Conservation (phyloP, 768 basidiomycete species). For the Boletales sp. region DNA sequence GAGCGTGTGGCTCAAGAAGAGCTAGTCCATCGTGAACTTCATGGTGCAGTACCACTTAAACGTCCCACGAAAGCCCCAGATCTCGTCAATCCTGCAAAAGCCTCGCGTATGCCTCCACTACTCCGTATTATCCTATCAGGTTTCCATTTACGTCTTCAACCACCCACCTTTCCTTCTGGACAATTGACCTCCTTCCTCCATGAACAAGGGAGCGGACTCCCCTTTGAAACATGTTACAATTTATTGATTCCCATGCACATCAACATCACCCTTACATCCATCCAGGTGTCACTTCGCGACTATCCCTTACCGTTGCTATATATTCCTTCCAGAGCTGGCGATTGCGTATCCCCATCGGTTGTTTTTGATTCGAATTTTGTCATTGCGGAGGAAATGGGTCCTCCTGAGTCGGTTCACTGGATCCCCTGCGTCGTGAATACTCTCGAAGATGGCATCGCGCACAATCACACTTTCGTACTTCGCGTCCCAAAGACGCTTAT, state of each 20-base stretch:
- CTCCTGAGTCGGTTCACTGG: slow-evolving; percentile 64
- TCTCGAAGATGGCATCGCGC: slow-evolving; percentile 48
- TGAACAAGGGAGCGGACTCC: slow-evolving; percentile 65
- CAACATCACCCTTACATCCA: slow-evolving; percentile 58
- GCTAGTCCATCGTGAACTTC: slow-evolving; percentile 41
- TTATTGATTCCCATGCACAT: slow-evolving; percentile 83
- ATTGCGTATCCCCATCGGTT: slow-evolving; percentile 43
- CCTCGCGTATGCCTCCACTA: slow-evolving; percentile 54
- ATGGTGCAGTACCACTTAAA: slow-evolving; percentile 33
- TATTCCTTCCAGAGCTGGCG: slow-evolving; percentile 47
- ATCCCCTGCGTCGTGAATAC: slow-evolving; percentile 63
- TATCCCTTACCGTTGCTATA: slow-evolving; percentile 85
- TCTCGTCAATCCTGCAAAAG: slow-evolving; percentile 39
- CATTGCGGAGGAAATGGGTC: slow-evolving; percentile 83
- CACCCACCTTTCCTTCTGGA: slow-evolving; percentile 55
- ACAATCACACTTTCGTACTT: slow-evolving; percentile 52
- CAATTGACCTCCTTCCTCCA: slow-evolving; percentile 61
- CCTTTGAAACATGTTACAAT: slow-evolving; percentile 66
- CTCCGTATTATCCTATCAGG: slow-evolving; percentile 60
- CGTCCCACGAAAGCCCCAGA: slow-evolving; percentile 37
- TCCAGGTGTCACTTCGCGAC: slow-evolving; percentile 69
- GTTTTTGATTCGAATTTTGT: slow-evolving; percentile 76
- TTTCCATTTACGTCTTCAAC: slow-evolving; percentile 52
- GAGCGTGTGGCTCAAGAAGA: slow-evolving; percentile 50
- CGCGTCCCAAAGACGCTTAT: slow-evolving; percentile 86